phyloP scores from a whole-genome alignment of 441 rosid genomes.

The Brassica hybrid region DNA sequence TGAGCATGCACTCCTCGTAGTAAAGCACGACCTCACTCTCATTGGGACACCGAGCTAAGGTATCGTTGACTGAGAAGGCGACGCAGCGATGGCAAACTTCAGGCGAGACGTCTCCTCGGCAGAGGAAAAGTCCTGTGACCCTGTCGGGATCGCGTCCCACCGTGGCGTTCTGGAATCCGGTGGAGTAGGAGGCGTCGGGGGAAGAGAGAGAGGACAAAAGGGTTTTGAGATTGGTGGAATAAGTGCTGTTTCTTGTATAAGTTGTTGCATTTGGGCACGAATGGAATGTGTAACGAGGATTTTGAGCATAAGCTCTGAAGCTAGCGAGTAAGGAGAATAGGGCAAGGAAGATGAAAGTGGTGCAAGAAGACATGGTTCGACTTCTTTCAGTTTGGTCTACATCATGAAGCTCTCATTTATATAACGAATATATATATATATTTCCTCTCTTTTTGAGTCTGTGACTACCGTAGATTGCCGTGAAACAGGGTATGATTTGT shows the following conservation, averaged over 20 bases:
- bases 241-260: neutral
- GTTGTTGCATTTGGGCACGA: neutral
- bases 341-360: conserved; percentile 4
- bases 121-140: conserved; percentile 31
- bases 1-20: conserved; percentile 23
- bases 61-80: neutral
- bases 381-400: neutral
- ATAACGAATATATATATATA: neutral
- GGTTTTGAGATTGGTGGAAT: conserved; percentile 21
- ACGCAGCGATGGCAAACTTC: conserved; percentile 24
- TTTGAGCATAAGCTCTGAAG: conserved; percentile 22
- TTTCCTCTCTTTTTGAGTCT: neutral
- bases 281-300: neutral
- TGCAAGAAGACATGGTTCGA: neutral
- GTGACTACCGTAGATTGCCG: neutral
- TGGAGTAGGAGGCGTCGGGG: conserved; percentile 5
- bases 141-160: conserved; percentile 20
- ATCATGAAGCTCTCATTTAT: neutral
- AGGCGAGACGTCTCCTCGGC: conserved; percentile 26
- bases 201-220: conserved; percentile 32
- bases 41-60: conserved; percentile 7
- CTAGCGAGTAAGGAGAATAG: neutral
- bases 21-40: neutral
- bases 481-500: neutral
- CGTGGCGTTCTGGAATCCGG: conserved; percentile 34